Evolutionary conservation across 306 rosid species (phyloP).

Genomic region (Trifolium dubium): DNA sequence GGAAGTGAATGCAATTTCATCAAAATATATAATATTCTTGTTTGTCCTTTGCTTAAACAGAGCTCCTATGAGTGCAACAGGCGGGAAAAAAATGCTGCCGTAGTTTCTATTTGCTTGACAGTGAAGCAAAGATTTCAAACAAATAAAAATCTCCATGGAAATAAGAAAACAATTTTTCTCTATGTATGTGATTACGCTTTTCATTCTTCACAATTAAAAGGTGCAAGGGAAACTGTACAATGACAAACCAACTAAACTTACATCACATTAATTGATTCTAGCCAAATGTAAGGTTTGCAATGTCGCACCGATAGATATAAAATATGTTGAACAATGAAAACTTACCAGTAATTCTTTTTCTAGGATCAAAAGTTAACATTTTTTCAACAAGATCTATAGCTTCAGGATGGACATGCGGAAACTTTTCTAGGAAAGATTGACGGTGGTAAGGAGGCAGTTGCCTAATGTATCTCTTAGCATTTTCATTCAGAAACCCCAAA

Average conservation of each 20-base stretch:
- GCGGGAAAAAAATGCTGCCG: background rate
- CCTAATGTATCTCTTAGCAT: conserved; percentile 93
- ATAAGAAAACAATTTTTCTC: background rate
- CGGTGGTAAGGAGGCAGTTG: conserved; percentile 74
- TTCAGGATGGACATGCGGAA: conserved; percentile 88
- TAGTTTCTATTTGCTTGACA: conserved; percentile 6
- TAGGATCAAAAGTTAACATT: conserved; percentile 95
- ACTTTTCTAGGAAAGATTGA: conserved; percentile 89
- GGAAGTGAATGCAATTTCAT: too few species aligned
- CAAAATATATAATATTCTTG: background rate
- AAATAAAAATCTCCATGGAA: background rate
- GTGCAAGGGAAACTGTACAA: conserved; percentile 1
- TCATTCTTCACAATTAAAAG: background rate
- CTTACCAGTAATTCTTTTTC: conserved; percentile 89
- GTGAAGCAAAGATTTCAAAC: conserved; percentile 20
- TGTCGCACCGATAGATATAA: conserved; percentile 27
- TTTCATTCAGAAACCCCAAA: conserved; percentile 88
- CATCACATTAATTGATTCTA: conserved; percentile 2
- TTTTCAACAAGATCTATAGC: conserved; percentile 97
- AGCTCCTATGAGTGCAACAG: background rate
- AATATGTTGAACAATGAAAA: conserved; percentile 41
- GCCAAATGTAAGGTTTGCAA: conserved; percentile 13
- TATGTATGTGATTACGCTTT: background rate
- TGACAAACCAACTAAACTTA: conserved; percentile 26
- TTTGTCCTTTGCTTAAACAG: background rate